Percentiles rank a stretch among this genome's conserved stretches.
Conservation (phyloP, 164 flowering plant species). For the Platanus orientalis region DNA sequence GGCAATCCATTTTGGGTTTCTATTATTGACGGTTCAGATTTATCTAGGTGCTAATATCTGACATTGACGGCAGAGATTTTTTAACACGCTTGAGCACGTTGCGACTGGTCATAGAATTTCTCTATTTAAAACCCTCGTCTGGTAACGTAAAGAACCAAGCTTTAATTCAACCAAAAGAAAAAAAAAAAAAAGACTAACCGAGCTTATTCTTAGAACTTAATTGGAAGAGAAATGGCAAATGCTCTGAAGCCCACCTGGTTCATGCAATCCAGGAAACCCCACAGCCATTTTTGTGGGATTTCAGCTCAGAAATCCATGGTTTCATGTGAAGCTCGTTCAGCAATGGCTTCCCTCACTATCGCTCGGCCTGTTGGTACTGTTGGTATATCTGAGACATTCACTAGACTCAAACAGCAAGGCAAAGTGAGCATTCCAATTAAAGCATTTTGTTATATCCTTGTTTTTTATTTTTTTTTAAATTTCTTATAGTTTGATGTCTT, state of each 20-base stretch:
- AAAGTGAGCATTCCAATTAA: constrained; percentile 40
- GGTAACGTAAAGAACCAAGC: too few species aligned
- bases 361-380: constrained; percentile 27
- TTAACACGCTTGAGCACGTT: too few species aligned
- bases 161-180: too few species aligned
- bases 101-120: too few species aligned
- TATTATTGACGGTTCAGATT: too few species aligned
- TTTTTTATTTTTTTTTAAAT: neutral
- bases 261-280: constrained; percentile 11
- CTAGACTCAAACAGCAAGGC: constrained; percentile 51
- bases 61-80: too few species aligned
- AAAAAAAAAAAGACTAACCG: too few species aligned
- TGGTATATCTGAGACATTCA: constrained; percentile 72
- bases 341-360: constrained; percentile 53
- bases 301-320: constrained; percentile 3
- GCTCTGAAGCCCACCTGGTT: constrained; percentile 14
- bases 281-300: neutral
- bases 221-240: constrained; percentile 10
- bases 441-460: neutral
- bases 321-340: constrained; percentile 17
- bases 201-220: too few species aligned
- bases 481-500: too few species aligned
- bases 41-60: too few species aligned
- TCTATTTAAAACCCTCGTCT: too few species aligned
- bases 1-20: too few species aligned